Percentiles rank a stretch among this genome's conserved stretches.
Conservation (phyloP, 2,329 filamentous ascomycete genomes). For the Aspergillus novoparasiticus region DNA sequence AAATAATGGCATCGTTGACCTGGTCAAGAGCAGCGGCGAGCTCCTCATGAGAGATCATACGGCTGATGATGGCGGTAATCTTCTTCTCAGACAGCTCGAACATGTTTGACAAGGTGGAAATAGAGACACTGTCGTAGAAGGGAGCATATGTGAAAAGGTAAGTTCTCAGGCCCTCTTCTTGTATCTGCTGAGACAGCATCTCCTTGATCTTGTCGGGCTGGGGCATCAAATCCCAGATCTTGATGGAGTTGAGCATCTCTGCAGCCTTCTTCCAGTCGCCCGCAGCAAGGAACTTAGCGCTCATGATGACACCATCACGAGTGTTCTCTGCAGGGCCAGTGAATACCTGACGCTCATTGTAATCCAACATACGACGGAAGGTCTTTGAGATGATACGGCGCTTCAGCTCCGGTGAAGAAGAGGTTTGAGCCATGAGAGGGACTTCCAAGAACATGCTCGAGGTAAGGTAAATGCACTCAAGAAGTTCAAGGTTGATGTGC, state of each 20-base stretch:
- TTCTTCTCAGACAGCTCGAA: slow-evolving; percentile 92
- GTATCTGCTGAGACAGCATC: slow-evolving; percentile 97
- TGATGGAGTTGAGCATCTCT: slow-evolving; percentile 93
- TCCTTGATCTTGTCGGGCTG: slow-evolving; percentile 90
- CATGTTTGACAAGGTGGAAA: slow-evolving; percentile 85
- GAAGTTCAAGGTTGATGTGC: slow-evolving; percentile 98
- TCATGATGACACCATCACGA: slow-evolving; percentile 98
- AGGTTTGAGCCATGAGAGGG: slow-evolving; percentile 91
- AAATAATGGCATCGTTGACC: slow-evolving; percentile 95
- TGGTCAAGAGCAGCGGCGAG: slow-evolving; percentile 95
- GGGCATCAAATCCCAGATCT: slow-evolving; percentile 99
- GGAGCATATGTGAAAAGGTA: slow-evolving; percentile 99
- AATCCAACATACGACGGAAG: slow-evolving; percentile 98
- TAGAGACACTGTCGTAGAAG: slow-evolving; percentile 94
- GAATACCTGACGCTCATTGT: slow-evolving; percentile 99
- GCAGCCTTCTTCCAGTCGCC: slow-evolving; percentile 99
- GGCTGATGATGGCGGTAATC: slow-evolving; percentile 92
- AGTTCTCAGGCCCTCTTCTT: slow-evolving; percentile 95
- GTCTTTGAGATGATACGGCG: slow-evolving; percentile 99
- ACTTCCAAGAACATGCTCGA: slow-evolving; percentile 99
- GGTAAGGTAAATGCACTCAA: slow-evolving; percentile 97
- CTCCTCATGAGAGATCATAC: slow-evolving; percentile 99
- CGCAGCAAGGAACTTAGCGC: slow-evolving; percentile 91
- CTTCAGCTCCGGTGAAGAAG: slow-evolving; percentile 93
- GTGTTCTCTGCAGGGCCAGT: slow-evolving; percentile 98